These are phyloP conservation scores for Neoascochyta sp. DNA, from an alignment of 2,329 filamentous ascomycete genomes.

Conservation along the genomic window DNA sequence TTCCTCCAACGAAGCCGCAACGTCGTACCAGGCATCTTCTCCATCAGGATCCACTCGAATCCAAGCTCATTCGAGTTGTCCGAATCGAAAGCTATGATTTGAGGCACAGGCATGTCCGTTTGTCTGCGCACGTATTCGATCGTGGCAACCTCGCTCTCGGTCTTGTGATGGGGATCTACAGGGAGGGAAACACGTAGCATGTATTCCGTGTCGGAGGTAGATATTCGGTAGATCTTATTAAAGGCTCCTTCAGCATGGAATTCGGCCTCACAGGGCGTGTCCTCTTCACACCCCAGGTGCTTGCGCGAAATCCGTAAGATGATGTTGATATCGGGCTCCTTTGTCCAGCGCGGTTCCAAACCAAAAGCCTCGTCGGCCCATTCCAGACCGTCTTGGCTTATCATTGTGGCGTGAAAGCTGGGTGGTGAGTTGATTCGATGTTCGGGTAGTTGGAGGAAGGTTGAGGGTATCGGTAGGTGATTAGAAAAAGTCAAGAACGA, in stretches of 20 bases:
- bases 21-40: slow-evolving; percentile 1
- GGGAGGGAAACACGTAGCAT: slow-evolving; percentile 30
- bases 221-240: slow-evolving; percentile 13
- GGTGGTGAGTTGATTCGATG: not conserved
- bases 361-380: slow-evolving; percentile 2
- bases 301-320: slow-evolving; percentile 3
- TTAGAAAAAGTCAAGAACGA: too few relatives aligned
- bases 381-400: slow-evolving; percentile 1
- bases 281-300: slow-evolving; percentile 2
- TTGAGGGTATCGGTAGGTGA: too few relatives aligned
- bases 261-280: slow-evolving; percentile 1
- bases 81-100: slow-evolving; percentile 1
- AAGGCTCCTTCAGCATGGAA: slow-evolving; percentile 10
- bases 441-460: too few relatives aligned
- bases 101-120: slow-evolving; percentile 7
- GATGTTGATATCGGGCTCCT: slow-evolving; percentile 4
- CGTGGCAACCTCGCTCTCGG: slow-evolving; percentile 18
- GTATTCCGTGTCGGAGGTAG: not conserved
- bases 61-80: slow-evolving; percentile 4
- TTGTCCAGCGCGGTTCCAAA: slow-evolving; percentile 7
- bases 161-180: slow-evolving; percentile 15
- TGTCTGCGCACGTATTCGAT: slow-evolving; percentile 14
- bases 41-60: slow-evolving; percentile 8
- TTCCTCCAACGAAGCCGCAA: slow-evolving; percentile 4
- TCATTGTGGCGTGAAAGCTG: not conserved